Evolutionary conservation across 2,329 filamentous ascomycete species (phyloP), one percentile per base, ranked within the genome.

Genomic region (Elsinoe batatas): DNA sequence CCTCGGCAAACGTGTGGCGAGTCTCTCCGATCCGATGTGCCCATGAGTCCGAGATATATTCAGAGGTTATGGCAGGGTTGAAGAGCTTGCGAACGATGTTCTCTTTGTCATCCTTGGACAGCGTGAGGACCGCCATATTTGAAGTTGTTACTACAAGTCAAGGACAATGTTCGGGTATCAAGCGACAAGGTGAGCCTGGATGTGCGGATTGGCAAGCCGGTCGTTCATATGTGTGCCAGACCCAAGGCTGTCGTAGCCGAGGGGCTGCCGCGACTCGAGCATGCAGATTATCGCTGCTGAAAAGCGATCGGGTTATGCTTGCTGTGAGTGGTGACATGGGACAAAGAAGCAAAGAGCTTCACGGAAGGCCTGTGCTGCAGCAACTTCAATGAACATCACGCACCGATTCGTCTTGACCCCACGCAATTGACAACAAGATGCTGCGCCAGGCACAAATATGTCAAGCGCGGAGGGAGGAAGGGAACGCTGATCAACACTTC

Each of bases 361-460:
- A 30, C 26, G 26, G 26, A 30, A 20, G 47, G 47, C 33, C 47
- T 35, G 47, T 51, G 47, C 47, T 51, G 47, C 32, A 11, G 10
- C n/a, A 26, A 33, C n/a, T 15, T 49, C 26, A 33, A 38, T 51
- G 47, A 51, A 51, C 18, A 51, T 51, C 47, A 51, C 15, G 32
- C 47, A 38, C 17, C 32, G 32, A 26, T 20, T 17, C 15, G 13
- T 37, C 35, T 37, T 26, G 33, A 36, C 33, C 33, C 47, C 32
- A 13, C 8, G 26, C 26, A 30, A 30, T 30, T 30, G 26, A 30
- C 5, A 30, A 7, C 26, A 8, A 30, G 26, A 8, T 30, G 5
- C 26, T 8, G 4, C 26, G 4, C 4, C 26, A 30, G 5, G 26
- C 26, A 30, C 26, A 30, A 30, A 8, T 30, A 30, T 8, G 7